Evolutionary conservation across 139 green algal species (phyloP).

Genomic region (Chlorella sorokiniana): DNA sequence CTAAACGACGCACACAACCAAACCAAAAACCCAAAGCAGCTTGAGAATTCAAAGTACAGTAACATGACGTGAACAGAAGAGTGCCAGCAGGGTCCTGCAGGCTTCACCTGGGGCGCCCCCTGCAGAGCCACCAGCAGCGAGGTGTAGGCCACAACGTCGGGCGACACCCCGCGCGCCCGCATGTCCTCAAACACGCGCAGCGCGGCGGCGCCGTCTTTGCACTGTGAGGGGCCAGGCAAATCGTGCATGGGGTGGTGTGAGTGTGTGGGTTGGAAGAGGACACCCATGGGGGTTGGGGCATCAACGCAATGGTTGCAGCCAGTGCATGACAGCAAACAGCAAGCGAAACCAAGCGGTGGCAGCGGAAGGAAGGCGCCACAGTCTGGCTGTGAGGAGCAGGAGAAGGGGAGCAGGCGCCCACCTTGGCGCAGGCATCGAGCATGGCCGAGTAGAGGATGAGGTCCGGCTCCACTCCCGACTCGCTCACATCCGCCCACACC

Average conservation of each 20-base stretch:
- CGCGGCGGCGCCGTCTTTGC: background rate
- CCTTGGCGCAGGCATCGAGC: constrained; percentile 43
- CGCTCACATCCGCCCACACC: constrained; percentile 23
- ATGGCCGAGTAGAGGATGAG: constrained; percentile 31
- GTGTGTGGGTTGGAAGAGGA: too few species aligned
- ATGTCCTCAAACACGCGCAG: constrained; percentile 15
- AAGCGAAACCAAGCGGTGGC: too few species aligned
- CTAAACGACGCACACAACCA: too few species aligned
- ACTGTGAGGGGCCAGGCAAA: background rate
- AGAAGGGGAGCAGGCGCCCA: background rate
- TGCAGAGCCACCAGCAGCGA: constrained; percentile 25
- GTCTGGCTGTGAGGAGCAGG: background rate
- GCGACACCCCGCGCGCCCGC: background rate
- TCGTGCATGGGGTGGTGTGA: background rate
- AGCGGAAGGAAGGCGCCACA: too few species aligned
- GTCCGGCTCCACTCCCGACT: background rate
- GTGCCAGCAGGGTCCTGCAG: background rate
- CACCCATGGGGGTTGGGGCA: too few species aligned
- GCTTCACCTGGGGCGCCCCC: background rate
- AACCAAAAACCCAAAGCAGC: too few species aligned
- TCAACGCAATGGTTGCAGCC: too few species aligned
- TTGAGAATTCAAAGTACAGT: too few species aligned
- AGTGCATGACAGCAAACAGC: too few species aligned
- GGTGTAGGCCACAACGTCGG: constrained; percentile 28
- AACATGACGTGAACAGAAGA: too few species aligned